Evolutionary conservation across 1,284 basidiomycete species (phyloP), one percentile per base, ranked within the genome.

Genomic region (Fomitopsis pinicola): DNA sequence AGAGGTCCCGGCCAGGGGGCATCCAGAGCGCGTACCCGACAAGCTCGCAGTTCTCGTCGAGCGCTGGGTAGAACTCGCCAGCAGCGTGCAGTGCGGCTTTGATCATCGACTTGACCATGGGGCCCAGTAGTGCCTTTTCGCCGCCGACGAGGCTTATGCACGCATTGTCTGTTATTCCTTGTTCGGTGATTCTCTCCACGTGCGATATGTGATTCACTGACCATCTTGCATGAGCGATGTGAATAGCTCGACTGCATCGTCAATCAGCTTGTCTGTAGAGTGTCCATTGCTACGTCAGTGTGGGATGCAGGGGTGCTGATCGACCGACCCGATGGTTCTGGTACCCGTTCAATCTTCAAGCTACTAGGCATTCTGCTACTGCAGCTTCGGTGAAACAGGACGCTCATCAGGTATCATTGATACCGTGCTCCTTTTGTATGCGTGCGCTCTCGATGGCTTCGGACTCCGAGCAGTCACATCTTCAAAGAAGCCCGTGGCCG

Each of bases 1-100:
- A 64, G 6, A 65, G 57, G 22, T 66, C 66, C 19, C 62, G 58
- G 1, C 64, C 63, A 2, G 67, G 67, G 0, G 68, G 67, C 59
- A 64, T 66, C 60, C 64, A 64, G 36, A 66, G 60, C 42, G 64
- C 48, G 61, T 60, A 70, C 0, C 68, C 68, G 6, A 66, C 53
- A 1, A 68, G 58, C 22, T 64, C 63, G 22, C 50, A 63, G 12
- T 58, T 62, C 50, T 59, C 64, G 40, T 67, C 59, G 1, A 46
- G 60, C 0, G 68, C 68, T 14, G 66, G 61, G 57, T 68, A 68
- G 46, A 63, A 67, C 45, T 70, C 66, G 7, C 68, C 68, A 35
- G 52, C 52, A 26, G 62, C 62, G 19, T 58, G 58, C 19, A 63
- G 45, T 1, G 66, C 66, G 10, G 67, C 68, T 8, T 55, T 62